phyloP scores from a whole-genome alignment of 192 early-diverging fungal species.

The Chytriomyces sp. region DNA sequence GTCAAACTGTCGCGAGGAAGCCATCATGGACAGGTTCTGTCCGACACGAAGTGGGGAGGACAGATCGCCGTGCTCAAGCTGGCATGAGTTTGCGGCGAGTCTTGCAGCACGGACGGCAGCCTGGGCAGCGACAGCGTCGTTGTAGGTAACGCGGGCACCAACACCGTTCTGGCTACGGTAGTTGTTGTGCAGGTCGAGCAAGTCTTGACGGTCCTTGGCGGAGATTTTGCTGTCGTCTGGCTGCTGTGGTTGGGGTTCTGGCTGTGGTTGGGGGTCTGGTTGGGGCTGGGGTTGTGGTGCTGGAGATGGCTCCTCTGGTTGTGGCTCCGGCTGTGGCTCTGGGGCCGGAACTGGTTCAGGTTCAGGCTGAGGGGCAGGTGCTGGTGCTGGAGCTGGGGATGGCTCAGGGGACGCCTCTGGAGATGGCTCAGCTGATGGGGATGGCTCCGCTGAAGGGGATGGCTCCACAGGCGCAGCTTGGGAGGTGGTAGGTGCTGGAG shows the following conservation, averaged over 20 bases:
- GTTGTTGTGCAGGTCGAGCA: constrained; percentile 20
- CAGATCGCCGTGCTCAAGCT: constrained; percentile 19
- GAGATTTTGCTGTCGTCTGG: constrained; percentile 10
- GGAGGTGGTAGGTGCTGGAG: neutral
- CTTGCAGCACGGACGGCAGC: constrained; percentile 11
- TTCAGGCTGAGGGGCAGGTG: neutral
- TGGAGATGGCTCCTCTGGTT: neutral
- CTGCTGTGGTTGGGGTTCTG: neutral
- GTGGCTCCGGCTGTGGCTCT: neutral
- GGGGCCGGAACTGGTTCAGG: neutral
- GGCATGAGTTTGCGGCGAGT: constrained; percentile 4
- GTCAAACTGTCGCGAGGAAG: neutral
- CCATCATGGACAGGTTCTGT: constrained; percentile 29
- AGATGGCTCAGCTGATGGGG: neutral
- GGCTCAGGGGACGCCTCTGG: neutral
- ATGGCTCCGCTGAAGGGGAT: neutral
- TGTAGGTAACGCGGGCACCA: neutral
- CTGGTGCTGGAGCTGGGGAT: neutral
- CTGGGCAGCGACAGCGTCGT: neutral
- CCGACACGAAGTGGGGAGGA: neutral
- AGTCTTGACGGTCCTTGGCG: neutral
- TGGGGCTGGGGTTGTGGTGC: constrained; percentile 12
- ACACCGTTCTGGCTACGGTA: constrained; percentile 11
- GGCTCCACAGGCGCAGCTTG: neutral
- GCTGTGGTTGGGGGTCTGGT: neutral